phyloP scores from a whole-genome alignment of 2,329 filamentous ascomycete species.

The Diaporthe sp. region DNA sequence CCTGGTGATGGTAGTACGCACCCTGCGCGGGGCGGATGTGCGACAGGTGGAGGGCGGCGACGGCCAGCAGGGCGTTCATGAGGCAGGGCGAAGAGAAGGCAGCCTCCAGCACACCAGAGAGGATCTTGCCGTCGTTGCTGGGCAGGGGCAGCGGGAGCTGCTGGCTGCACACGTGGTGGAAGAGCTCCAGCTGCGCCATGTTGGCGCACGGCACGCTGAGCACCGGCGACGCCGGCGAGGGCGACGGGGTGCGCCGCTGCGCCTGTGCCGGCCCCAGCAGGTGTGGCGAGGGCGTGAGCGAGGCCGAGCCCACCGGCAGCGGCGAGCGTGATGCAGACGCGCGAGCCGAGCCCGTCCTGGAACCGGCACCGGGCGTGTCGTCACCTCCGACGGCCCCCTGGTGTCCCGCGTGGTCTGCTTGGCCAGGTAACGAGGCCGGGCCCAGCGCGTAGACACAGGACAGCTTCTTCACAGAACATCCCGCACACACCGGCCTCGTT shows the following conservation, averaged over 20 bases:
- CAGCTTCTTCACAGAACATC: constrained; percentile 49
- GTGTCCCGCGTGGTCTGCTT: background rate
- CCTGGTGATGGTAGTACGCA: constrained; percentile 52
- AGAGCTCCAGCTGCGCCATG: constrained; percentile 34
- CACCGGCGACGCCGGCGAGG: background rate
- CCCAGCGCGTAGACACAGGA: constrained; percentile 46
- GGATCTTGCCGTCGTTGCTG: constrained; percentile 14
- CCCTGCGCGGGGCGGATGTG: constrained; percentile 40
- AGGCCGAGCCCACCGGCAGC: background rate
- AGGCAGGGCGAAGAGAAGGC: constrained; percentile 28
- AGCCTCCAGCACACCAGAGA: constrained; percentile 23
- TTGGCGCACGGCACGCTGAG: constrained; percentile 13
- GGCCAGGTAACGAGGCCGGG: constrained; percentile 28
- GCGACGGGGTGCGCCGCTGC: background rate
- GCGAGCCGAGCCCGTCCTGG: constrained; percentile 2
- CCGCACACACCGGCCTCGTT: constrained; percentile 49
- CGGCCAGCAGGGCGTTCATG: constrained; percentile 35
- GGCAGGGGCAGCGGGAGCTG: constrained; percentile 17
- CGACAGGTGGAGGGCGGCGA: constrained; percentile 28
- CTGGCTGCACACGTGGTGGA: constrained; percentile 24
- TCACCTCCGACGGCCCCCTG: background rate
- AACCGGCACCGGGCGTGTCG: background rate
- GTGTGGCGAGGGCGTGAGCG: background rate
- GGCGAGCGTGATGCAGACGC: constrained; percentile 18
- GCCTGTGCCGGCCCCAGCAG: constrained; percentile 1